Evolutionary conservation across 2,329 filamentous ascomycete genomes (phyloP).

Genomic region (Zymoseptoria passerinii): DNA sequence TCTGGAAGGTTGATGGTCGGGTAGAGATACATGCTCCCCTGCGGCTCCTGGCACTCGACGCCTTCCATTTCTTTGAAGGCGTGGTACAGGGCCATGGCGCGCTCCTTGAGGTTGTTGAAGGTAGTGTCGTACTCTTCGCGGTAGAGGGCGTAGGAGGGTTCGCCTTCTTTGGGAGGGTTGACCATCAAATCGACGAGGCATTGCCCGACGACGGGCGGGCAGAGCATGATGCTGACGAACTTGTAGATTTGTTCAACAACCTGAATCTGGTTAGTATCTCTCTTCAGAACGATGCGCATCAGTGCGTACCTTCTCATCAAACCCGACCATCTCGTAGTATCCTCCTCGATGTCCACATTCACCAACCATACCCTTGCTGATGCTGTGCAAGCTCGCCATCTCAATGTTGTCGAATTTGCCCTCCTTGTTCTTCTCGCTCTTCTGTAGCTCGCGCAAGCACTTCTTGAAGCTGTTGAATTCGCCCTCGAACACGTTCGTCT

Average conservation of each 20-base stretch:
- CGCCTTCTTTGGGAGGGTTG: conserved; percentile 78
- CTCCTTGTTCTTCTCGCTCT: conserved; percentile 50
- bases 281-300: not conserved
- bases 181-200: conserved; percentile 97
- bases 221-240: conserved; percentile 94
- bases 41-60: conserved; percentile 78
- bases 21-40: conserved; percentile 99
- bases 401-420: conserved; percentile 78
- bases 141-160: conserved; percentile 79
- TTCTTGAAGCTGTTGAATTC: conserved; percentile 95
- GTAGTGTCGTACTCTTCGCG: conserved; percentile 76
- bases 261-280: conserved; percentile 36
- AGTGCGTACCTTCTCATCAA: conserved; percentile 47
- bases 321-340: conserved; percentile 92
- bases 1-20: conserved; percentile 75
- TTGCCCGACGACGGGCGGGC: conserved; percentile 89
- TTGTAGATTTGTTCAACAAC: conserved; percentile 97
- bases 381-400: conserved; percentile 82
- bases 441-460: conserved; percentile 71
- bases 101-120: conserved; percentile 65
- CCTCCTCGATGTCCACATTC: conserved; percentile 97
- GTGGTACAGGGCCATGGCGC: conserved; percentile 77
- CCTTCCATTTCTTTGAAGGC: conserved; percentile 95
- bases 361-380: conserved; percentile 97
- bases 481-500: conserved; percentile 95